Base-by-base conservation (phyloP, 78 protist species). In the Creolimax fragrantissima region DNA sequence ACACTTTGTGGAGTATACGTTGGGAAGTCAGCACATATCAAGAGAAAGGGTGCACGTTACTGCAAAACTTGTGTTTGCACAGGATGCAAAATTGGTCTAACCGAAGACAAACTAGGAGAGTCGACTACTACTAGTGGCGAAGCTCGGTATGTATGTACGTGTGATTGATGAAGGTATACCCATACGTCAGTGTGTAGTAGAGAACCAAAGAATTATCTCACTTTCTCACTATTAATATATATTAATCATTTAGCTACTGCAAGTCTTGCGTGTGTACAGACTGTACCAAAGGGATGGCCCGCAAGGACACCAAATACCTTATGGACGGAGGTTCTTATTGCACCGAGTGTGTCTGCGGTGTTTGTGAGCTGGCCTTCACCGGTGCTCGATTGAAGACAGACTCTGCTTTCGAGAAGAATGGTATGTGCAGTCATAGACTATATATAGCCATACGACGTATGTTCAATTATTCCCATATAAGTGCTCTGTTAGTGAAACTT, bases 181-280 rank as follows among this genome's bases (percentile, higher is more conserved):
- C n/a, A n/a, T n/a, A n/a, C n/a, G n/a, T n/a, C n/a, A n/a, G n/a
- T n/a, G n/a, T n/a, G n/a, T n/a, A n/a, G n/a, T n/a, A n/a, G n/a
- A n/a, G n/a, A n/a, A n/a, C n/a, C n/a, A n/a, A n/a, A n/a, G n/a
- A n/a, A n/a, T n/a, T n/a, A n/a, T n/a, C n/a, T n/a, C n/a, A n/a
- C n/a, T n/a, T n/a, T n/a, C n/a, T n/a, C n/a, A n/a, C n/a, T n/a
- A n/a, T n/a, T n/a, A n/a, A n/a, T n/a, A n/a, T n/a, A n/a, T n/a
- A n/a, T n/a, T n/a, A n/a, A n/a, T n/a, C 39, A 58, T 32, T 24
- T 24, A 58, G 74, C 11, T 58, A 58, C 83, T 90, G 92, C 81
- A 90, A 90, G 5, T 39, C 2, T 32, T 90, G 92, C 7, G 74
- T 90, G 92, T 90, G 92, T 42, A 37, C 45, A 5, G 81, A 24